phyloP scores from a whole-genome alignment of 1,139 yeast species.

The Hemisphaericaspora subhashii region DNA sequence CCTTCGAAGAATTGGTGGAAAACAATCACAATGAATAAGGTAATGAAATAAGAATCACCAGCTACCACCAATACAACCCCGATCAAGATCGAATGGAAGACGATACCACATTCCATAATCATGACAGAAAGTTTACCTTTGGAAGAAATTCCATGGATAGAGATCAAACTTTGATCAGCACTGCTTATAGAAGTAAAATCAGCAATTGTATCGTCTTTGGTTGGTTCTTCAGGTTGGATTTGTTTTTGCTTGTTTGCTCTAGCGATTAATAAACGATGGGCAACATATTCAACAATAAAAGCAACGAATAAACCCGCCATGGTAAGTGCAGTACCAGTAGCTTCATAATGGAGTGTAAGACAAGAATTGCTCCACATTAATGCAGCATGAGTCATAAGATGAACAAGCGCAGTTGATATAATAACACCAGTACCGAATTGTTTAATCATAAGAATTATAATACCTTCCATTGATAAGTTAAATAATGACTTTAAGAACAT shows the following conservation, averaged over 20 bases:
- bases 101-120: slow-evolving; percentile 41
- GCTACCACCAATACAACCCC: slow-evolving; percentile 41
- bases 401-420: slow-evolving; percentile 37
- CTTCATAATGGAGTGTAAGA: slow-evolving; percentile 26
- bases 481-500: slow-evolving; percentile 23
- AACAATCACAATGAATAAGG: slow-evolving; percentile 37
- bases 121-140: slow-evolving; percentile 20
- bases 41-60: slow-evolving; percentile 33
- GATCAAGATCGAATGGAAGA: slow-evolving; percentile 43
- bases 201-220: slow-evolving; percentile 3
- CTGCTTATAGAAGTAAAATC: slow-evolving; percentile 9
- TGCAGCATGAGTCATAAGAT: slow-evolving; percentile 31
- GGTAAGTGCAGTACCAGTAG: slow-evolving; percentile 31
- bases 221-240: neutral
- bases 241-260: slow-evolving; percentile 7
- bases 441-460: slow-evolving; percentile 27
- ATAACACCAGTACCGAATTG: slow-evolving; percentile 39
- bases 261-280: slow-evolving; percentile 19
- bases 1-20: slow-evolving; percentile 48
- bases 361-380: slow-evolving; percentile 30
- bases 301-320: slow-evolving; percentile 35
- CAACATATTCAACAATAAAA: slow-evolving; percentile 31
- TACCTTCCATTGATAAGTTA: slow-evolving; percentile 24
- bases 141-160: slow-evolving; percentile 7
- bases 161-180: slow-evolving; percentile 9